Conservation (phyloP, 1,139 yeast species). For the Komagataea norvegica region DNA sequence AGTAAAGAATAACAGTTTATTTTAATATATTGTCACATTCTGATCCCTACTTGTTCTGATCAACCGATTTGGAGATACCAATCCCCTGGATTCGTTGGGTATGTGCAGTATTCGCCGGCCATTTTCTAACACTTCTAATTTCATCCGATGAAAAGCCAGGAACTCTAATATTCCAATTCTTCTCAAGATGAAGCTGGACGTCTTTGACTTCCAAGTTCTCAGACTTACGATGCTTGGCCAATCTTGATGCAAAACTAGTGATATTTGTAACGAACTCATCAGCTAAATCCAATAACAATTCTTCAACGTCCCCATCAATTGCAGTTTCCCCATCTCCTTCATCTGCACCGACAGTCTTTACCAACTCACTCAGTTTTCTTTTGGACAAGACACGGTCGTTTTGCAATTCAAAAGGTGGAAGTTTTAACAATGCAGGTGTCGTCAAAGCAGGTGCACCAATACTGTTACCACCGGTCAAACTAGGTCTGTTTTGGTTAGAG, state of each 20-base stretch:
- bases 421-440: slow-evolving; percentile 70
- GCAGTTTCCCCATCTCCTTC: slow-evolving; percentile 85
- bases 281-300: slow-evolving; percentile 81
- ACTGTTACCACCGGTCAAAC: slow-evolving; percentile 83
- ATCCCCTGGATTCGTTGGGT: slow-evolving; percentile 67
- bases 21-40: no score
- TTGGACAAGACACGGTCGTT: slow-evolving; percentile 84
- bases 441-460: slow-evolving; percentile 58
- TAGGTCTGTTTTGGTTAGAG: slow-evolving; percentile 66
- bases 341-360: slow-evolving; percentile 74
- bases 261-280: slow-evolving; percentile 93
- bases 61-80: slow-evolving; percentile 27
- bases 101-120: slow-evolving; percentile 71
- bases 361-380: slow-evolving; percentile 81
- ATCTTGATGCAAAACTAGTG: slow-evolving; percentile 85
- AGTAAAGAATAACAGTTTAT: no score
- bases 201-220: slow-evolving; percentile 85
- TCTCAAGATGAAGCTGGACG: slow-evolving; percentile 85
- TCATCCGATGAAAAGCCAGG: slow-evolving; percentile 95
- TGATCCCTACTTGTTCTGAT: slow-evolving; percentile 26
- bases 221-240: slow-evolving; percentile 93
- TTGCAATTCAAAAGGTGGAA: slow-evolving; percentile 80
- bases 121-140: slow-evolving; percentile 75
- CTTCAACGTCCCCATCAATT: slow-evolving; percentile 97
- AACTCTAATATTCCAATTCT: slow-evolving; percentile 91